Percentiles rank a stretch among this genome's conserved stretches.
phyloP scores from a whole-genome alignment of 2,329 filamentous ascomycete genomes.

The Cordyceps tenuipes region DNA sequence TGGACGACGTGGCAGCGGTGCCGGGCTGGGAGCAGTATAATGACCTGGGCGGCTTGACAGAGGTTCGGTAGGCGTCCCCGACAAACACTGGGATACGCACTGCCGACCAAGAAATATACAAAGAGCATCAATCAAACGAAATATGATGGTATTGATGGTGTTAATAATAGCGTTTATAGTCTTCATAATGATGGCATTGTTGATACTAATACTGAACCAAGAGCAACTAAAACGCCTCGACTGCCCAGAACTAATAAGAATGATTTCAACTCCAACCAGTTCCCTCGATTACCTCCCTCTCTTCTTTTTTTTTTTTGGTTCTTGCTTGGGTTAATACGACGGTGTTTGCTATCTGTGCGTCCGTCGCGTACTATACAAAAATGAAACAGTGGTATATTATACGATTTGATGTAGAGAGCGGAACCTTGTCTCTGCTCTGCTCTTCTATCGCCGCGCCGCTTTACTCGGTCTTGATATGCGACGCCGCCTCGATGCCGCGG shows the following conservation, averaged over 20 bases:
- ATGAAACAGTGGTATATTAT: conserved; percentile 11
- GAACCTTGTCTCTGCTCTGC: not conserved
- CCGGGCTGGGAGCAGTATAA: conserved; percentile 39
- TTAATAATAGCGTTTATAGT: too few species aligned
- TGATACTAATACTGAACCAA: not conserved
- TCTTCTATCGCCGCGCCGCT: not conserved
- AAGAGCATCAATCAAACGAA: not conserved
- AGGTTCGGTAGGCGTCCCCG: conserved; percentile 22
- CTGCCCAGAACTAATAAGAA: not conserved
- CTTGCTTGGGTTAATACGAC: not conserved
- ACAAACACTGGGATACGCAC: not conserved
- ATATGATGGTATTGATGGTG: not conserved
- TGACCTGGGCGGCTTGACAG: conserved; percentile 37
- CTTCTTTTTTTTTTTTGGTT: not conserved
- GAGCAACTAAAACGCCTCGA: not conserved
- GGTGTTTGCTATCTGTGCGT: not conserved
- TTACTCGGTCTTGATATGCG: conserved; percentile 34
- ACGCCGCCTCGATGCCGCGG: conserved; percentile 33
- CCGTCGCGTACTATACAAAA: not conserved
- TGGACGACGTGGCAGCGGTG: conserved; percentile 19
- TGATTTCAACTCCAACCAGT: not conserved
- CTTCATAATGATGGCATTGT: too few species aligned
- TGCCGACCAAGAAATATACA: not conserved
- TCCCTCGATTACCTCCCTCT: not conserved
- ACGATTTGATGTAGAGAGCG: not conserved